phyloP scores from a whole-genome alignment of 208 protist genomes.

The Polymyxa betae region DNA sequence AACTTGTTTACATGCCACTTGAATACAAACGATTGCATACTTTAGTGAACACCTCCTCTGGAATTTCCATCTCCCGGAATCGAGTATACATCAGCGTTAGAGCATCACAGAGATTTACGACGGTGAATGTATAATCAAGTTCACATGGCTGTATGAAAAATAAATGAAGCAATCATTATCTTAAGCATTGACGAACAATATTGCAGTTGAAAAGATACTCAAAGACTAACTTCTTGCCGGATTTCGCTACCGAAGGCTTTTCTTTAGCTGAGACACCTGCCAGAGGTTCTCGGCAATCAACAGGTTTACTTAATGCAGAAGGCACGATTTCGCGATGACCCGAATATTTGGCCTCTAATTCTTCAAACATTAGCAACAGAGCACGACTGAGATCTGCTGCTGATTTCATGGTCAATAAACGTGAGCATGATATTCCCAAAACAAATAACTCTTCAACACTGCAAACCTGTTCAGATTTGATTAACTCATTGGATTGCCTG shows the following conservation, averaged over 20 bases:
- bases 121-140: slow-evolving; percentile 42
- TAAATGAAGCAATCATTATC: not conserved
- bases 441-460: slow-evolving; percentile 38
- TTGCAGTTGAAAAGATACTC: slow-evolving; percentile 15
- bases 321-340: not conserved
- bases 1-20: not conserved
- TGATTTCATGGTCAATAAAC: not conserved
- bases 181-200: not conserved
- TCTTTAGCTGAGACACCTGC: not conserved
- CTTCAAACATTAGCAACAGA: not conserved
- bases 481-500: no score
- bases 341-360: not conserved
- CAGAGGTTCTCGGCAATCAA: slow-evolving; percentile 2
- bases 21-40: not conserved
- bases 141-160: slow-evolving; percentile 30
- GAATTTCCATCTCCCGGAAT: not conserved
- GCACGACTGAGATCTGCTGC: not conserved
- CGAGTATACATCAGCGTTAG: slow-evolving; percentile 44
- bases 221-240: slow-evolving; percentile 13
- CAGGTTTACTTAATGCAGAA: not conserved
- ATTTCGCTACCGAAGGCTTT: not conserved
- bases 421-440: slow-evolving; percentile 2
- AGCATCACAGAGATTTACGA: slow-evolving; percentile 9
- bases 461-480: not conserved
- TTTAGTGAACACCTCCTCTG: slow-evolving; percentile 32